Conservation (phyloP, 192 early-diverging fungal genomes). For the Dispira simplex region DNA sequence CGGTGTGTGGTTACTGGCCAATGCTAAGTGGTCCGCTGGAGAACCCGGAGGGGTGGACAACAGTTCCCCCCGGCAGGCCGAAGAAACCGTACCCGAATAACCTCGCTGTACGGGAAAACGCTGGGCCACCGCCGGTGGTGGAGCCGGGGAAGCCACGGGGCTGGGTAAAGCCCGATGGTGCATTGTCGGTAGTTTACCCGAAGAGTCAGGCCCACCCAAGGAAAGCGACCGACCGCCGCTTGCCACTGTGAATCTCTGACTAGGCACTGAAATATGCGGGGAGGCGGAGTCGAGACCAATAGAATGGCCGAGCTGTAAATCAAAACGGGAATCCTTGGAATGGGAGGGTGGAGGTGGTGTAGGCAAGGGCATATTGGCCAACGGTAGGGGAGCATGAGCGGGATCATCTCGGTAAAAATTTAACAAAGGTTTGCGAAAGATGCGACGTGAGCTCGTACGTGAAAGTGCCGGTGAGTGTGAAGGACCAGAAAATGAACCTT, state of each 20-base stretch:
- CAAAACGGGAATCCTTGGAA: background rate
- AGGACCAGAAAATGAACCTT: background rate
- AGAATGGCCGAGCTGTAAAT: background rate
- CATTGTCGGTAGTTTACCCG: too few relatives aligned
- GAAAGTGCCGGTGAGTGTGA: background rate
- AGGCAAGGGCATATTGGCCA: conserved; percentile 1
- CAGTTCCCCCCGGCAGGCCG: background rate
- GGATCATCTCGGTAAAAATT: background rate
- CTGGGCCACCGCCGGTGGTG: too few relatives aligned
- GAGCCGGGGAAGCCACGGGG: too few relatives aligned
- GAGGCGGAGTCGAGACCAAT: background rate
- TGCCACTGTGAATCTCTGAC: background rate
- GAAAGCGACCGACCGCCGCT: background rate
- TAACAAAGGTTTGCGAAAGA: conserved; percentile 1
- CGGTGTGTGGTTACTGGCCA: too few relatives aligned
- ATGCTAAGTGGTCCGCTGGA: background rate
- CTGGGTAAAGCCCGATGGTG: too few relatives aligned
- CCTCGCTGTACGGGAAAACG: too few relatives aligned
- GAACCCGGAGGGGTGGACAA: background rate
- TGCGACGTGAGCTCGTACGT: background rate
- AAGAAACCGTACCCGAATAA: too few relatives aligned
- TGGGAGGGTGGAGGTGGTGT: background rate
- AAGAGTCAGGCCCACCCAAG: too few relatives aligned
- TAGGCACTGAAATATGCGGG: background rate
- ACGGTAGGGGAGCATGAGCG: background rate